phyloP scores from a whole-genome alignment of 1,284 basidiomycete genomes.

The Sporisorium iseilematis-ciliati region DNA sequence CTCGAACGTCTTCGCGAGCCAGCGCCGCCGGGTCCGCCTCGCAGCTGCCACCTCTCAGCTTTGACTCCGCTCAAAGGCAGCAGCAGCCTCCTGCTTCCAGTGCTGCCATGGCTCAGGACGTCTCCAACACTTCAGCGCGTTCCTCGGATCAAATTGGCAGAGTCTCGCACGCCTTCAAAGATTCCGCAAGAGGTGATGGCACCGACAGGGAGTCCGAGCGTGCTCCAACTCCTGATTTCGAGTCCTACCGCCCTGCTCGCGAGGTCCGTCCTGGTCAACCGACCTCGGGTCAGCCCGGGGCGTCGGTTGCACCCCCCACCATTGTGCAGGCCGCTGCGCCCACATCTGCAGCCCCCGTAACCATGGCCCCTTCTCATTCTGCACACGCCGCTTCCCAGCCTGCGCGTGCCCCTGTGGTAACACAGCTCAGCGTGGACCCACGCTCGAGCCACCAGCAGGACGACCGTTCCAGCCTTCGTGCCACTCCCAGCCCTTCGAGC shows the following conservation, averaged over 20 bases:
- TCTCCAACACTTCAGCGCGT: constrained; percentile 9
- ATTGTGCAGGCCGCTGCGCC: constrained; percentile 1
- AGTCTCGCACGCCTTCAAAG: constrained; percentile 31
- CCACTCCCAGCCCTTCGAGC: constrained; percentile 1
- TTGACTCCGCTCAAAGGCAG: constrained; percentile 28
- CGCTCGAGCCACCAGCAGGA: constrained; percentile 13
- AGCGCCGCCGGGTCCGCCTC: constrained; percentile 21
- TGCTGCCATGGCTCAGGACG: constrained; percentile 1
- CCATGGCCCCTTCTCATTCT: constrained; percentile 17
- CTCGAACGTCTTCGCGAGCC: constrained; percentile 24
- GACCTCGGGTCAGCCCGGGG: constrained; percentile 5
- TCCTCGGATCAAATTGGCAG: constrained; percentile 15
- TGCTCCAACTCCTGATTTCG: constrained; percentile 24
- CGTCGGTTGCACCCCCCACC: constrained; percentile 4
- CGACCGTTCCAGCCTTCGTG: constrained; percentile 16
- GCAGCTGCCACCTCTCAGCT: constrained; percentile 54
- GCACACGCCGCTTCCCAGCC: constrained; percentile 12
- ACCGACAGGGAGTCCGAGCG: constrained; percentile 11
- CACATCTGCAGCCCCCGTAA: constrained; percentile 19
- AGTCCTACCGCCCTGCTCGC: constrained; percentile 21
- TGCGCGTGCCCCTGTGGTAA: constrained; percentile 15
- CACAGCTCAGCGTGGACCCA: constrained; percentile 5
- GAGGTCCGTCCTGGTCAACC: constrained; percentile 19
- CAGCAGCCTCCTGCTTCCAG: constrained; percentile 12
- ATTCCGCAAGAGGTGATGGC: constrained; percentile 21